phyloP scores from a whole-genome alignment of 1,284 basidiomycete species.

The Tylopilus sp. region DNA sequence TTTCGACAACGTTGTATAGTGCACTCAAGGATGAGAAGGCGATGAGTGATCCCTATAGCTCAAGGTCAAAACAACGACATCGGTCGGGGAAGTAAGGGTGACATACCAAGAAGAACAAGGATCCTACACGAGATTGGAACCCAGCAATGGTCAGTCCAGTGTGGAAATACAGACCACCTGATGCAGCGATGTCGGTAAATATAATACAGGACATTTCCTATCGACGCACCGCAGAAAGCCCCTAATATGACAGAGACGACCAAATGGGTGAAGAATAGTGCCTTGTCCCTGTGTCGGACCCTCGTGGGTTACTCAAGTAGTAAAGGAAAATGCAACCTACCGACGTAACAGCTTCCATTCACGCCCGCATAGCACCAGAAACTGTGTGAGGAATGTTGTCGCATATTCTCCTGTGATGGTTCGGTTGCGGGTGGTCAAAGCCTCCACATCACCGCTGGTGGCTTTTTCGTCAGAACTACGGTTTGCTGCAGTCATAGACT shows the following conservation, averaged over 20 bases:
- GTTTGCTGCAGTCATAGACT: conserved; percentile 7
- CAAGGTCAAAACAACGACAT: conserved; percentile 12
- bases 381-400: conserved; percentile 84
- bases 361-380: conserved; percentile 76
- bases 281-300: conserved; percentile 67
- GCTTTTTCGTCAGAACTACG: conserved; percentile 27
- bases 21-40: conserved; percentile 89
- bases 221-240: conserved; percentile 71
- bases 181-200: conserved; percentile 17
- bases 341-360: conserved; percentile 83
- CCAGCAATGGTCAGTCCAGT: conserved; percentile 83
- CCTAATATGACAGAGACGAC: conserved; percentile 73
- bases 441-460: conserved; percentile 29
- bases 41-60: conserved; percentile 74
- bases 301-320: conserved; percentile 4
- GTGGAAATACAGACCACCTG: conserved; percentile 83
- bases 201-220: not conserved
- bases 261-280: conserved; percentile 80
- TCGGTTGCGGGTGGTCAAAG: conserved; percentile 29
- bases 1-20: conserved; percentile 82
- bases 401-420: conserved; percentile 50
- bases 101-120: conserved; percentile 85
- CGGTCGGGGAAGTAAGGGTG: not conserved
- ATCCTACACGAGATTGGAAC: conserved; percentile 91
- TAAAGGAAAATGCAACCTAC: conserved; percentile 45